Conservation (phyloP, 805 yeast genomes). For the Metschnikowia amazonensis region DNA sequence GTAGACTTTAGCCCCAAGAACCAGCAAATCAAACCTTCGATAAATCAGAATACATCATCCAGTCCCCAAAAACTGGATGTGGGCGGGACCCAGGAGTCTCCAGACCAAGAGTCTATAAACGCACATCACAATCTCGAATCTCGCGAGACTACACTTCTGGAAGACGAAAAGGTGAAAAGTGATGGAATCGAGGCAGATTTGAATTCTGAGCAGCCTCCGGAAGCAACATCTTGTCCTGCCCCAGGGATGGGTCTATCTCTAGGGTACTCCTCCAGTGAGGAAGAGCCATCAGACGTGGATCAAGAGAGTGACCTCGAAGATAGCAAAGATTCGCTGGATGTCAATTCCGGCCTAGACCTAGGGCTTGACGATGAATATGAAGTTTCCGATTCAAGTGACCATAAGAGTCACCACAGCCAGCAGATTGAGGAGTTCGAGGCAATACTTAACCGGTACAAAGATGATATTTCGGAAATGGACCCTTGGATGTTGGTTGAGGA, state of each 20-base stretch:
- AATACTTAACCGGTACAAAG: constrained; percentile 24
- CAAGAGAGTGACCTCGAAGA: constrained; percentile 6
- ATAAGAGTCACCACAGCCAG: not conserved
- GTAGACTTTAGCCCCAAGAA: not conserved
- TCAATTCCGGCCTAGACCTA: constrained; percentile 15
- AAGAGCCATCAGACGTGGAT: constrained; percentile 9
- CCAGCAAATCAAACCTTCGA: not conserved
- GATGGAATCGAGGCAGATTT: not conserved
- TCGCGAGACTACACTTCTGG: not conserved
- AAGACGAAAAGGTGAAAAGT: not conserved
- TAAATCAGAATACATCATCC: not conserved
- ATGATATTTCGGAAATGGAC: constrained; percentile 29
- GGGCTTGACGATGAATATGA: constrained; percentile 12
- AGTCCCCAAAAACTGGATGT: not conserved
- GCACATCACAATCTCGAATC: not conserved
- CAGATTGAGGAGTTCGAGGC: constrained; percentile 18
- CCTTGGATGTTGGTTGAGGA: constrained; percentile 40
- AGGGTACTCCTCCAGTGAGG: constrained; percentile 28
- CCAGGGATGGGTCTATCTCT: constrained; percentile 13
- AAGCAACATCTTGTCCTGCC: not conserved
- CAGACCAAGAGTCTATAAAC: not conserved
- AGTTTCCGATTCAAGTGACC: not conserved
- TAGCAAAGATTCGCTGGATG: not conserved
- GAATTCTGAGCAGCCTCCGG: not conserved
- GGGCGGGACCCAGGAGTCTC: not conserved